A percentile compares a stretch with the other conserved stretches of the same genome.
phyloP scores from a whole-genome alignment of 495 filamentous ascomycete species.

The Oleoguttula mirabilis region DNA sequence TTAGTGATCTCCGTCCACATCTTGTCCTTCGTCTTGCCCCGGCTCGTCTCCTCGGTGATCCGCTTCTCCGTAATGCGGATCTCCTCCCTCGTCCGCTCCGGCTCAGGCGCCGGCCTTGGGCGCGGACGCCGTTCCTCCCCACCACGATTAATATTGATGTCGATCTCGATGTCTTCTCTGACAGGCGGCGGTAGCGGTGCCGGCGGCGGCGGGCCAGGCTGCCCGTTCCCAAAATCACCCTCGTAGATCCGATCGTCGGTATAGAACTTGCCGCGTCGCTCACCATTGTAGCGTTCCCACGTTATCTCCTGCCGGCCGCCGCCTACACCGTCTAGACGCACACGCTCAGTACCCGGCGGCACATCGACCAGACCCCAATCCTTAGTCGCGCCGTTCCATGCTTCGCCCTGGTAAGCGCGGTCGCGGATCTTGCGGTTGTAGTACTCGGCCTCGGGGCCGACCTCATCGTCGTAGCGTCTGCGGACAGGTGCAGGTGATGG shows the following conservation, averaged over 20 bases:
- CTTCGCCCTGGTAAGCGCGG: conserved; percentile 53
- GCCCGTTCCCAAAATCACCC: conserved; percentile 20
- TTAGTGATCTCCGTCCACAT: conserved; percentile 98
- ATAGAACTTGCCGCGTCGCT: conserved; percentile 55
- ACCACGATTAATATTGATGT: background rate
- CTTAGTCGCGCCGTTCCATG: conserved; percentile 51
- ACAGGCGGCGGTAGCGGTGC: conserved; percentile 1
- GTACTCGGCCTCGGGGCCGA: conserved; percentile 51
- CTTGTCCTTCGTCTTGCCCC: conserved; percentile 41
- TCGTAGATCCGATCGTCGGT: conserved; percentile 36
- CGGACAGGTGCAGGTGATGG: conserved; percentile 8
- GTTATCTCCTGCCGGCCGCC: conserved; percentile 55
- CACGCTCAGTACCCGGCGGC: conserved; percentile 62
- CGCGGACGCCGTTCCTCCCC: background rate
- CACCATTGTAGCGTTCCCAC: conserved; percentile 67
- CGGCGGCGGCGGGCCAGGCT: conserved; percentile 17
- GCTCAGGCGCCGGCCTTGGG: background rate
- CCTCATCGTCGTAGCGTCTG: conserved; percentile 25
- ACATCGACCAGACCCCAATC: conserved; percentile 72
- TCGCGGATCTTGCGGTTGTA: conserved; percentile 49
- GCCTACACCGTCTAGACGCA: conserved; percentile 61
- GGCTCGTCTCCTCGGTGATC: conserved; percentile 6
- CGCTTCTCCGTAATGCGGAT: conserved; percentile 1
- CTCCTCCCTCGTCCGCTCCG: conserved; percentile 1
- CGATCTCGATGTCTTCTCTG: background rate